phyloP scores from a whole-genome alignment of 2,329 filamentous ascomycete genomes.

The Trichoderma simmonsii region DNA sequence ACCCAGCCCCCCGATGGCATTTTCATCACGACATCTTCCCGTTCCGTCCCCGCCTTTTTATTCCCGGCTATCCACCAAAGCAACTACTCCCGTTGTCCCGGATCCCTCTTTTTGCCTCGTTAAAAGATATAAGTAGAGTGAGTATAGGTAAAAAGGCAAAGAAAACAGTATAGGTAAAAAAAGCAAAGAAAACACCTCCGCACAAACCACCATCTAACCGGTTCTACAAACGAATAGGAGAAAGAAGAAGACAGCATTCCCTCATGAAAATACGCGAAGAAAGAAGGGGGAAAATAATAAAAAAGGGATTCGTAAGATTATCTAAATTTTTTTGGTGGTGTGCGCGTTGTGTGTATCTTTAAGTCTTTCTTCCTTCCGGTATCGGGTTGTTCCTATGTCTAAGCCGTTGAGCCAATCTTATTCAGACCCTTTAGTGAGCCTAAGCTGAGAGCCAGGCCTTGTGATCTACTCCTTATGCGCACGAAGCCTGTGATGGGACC shows the following conservation, averaged over 20 bases:
- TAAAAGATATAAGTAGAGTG: too few relatives aligned
- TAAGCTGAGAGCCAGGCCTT: constrained; percentile 89
- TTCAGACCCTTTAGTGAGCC: constrained; percentile 93
- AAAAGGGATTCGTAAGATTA: constrained; percentile 10
- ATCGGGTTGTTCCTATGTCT: constrained; percentile 21
- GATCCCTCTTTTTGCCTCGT: too few relatives aligned
- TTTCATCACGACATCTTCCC: background rate
- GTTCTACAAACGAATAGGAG: background rate
- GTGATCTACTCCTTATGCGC: constrained; percentile 93
- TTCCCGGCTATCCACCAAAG: too few relatives aligned
- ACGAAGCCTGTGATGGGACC: constrained; percentile 97
- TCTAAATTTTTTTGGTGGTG: constrained; percentile 16
- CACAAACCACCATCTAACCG: constrained; percentile 4
- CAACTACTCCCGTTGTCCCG: too few relatives aligned
- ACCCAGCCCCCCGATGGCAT: background rate
- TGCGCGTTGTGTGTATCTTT: background rate
- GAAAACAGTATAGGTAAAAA: too few relatives aligned
- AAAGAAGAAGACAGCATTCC: background rate
- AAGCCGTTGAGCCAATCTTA: constrained; percentile 58
- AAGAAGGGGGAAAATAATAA: background rate
- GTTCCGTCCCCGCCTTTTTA: background rate
- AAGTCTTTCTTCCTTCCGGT: constrained; percentile 8
- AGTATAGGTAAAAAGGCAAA: too few relatives aligned
- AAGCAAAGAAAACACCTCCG: background rate
- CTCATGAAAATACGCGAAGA: constrained; percentile 2